phyloP scores from a whole-genome alignment of 148 eudicot genomes.

The Vaccinium vitisidaea region DNA sequence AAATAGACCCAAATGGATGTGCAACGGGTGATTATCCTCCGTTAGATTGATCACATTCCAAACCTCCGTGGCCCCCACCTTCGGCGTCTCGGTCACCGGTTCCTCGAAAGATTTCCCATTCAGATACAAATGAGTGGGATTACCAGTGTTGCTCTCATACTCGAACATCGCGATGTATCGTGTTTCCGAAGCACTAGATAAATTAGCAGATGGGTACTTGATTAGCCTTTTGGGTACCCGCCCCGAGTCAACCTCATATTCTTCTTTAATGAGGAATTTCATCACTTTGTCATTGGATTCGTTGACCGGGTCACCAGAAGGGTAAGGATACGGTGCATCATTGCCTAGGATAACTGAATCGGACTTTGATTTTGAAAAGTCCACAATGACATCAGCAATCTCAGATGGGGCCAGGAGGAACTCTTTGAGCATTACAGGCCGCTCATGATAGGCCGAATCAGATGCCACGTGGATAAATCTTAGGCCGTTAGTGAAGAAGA shows the following conservation, averaged over 20 bases:
- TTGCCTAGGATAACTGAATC: constrained; percentile 47
- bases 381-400: constrained; percentile 67
- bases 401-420: constrained; percentile 70
- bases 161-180: constrained; percentile 74
- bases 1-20: constrained; percentile 67
- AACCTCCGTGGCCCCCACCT: constrained; percentile 64
- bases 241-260: constrained; percentile 26
- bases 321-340: constrained; percentile 69
- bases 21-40: constrained; percentile 85
- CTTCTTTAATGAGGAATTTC: constrained; percentile 55
- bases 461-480: constrained; percentile 61
- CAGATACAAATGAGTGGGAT: constrained; percentile 69
- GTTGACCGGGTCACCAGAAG: constrained; percentile 70
- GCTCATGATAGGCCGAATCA: constrained; percentile 56
- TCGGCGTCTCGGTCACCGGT: constrained; percentile 73
- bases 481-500: constrained; percentile 53
- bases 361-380: constrained; percentile 55
- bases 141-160: constrained; percentile 53
- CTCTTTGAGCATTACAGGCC: constrained; percentile 34
- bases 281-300: constrained; percentile 62
- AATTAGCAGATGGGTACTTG: constrained; percentile 46
- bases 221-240: constrained; percentile 40
- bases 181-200: constrained; percentile 37
- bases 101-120: constrained; percentile 62
- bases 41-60: constrained; percentile 88